Evolutionary conservation across 345 rosid genomes (phyloP), one percentile per base, ranked within the genome.

Genomic region (Turnera subulata): DNA sequence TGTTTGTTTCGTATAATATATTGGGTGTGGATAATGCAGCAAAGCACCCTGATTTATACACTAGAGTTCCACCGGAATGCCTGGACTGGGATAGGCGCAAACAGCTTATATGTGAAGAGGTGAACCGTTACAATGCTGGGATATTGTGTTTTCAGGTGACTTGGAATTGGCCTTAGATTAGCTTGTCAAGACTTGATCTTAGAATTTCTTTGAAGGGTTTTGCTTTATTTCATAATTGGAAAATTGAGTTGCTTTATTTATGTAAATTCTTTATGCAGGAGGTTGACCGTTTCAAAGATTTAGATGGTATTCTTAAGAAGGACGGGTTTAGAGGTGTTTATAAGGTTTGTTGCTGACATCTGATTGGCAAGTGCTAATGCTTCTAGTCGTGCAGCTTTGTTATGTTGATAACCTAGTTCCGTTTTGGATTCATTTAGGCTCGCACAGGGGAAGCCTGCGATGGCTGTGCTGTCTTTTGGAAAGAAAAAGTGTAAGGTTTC

Each of bases 391-490:
- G 15, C 38, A 46, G 18, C 17, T 26, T n/a, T 45, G 45, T 14
- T 5, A 50, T 29, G 24, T 47, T 52, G 29, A 47, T 62, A 29
- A 55, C 18, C 32, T 17, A 16, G 53, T 50, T 45, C n/a, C 65
- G 26, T 17, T 66, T 68, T 65, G 43, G 29, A 20, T 63, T 61
- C 50, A 57, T 67, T 19, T 66, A 91, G 98, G 79, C 77, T 35
- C 96, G 96, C 50, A 92, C 91, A 9, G 95, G 96, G 62, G 91
- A 81, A 62, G 90, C 88, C 20, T 62, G 55, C 64, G 98, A 92
- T 77, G 96, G 96, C 26, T 86, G 95, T 73, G 94, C 98, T 50
- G 73, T 83, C 40, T 91, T 85, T 73, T 91, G 96, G 98, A 84
- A 78, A 63, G 80, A 82, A 1, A 66, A 80, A 32, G 46, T 42